Base-by-base conservation (phyloP, 768 basidiomycete genomes). In the Cyclocybe aegerita region DNA sequence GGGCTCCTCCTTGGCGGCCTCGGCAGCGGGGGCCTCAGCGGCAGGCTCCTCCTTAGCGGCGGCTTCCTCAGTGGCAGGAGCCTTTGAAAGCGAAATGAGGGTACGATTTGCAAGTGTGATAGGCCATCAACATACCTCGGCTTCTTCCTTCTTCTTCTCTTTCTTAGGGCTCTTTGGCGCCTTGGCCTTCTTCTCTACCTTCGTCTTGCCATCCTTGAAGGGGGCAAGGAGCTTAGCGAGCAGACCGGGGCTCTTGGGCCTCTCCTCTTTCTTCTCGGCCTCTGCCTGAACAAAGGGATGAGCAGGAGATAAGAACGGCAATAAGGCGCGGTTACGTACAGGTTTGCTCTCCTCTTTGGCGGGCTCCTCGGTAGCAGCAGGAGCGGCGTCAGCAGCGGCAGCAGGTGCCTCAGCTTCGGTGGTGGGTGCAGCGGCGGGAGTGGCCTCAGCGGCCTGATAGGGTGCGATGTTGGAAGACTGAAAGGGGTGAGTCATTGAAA, bases 101-200 rank as follows among this genome's bases (percentile, higher is more conserved):
- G 39, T 12, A 14, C 35, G 34, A 45, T 9, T 53, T 40, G 7
- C 39, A 17, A 33, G 47, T 14, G 34, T 12, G 43, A 7, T 23
- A 48, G 36, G 39, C 41, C 49, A 39, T 38, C 39, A n/a, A 63
- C 70, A 48, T 51, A 81, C 83, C 73, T 82, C 82, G 9, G 68
- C 65, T 63, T 85, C 84, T 59, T 86, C 83, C 74, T 88, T 86
- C 78, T 88, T 88, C 76, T 88, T 88, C 66, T 85, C 82, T 72
- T 87, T 88, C 79, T 88, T 89, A 33, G 85, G 83, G 68, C 82
- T 86, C 82, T 81, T 90, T 64, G 85, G 79, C 37, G 73, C 73
- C 74, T 84, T 84, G 44, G 64, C 68, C 70, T 84, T 82, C 77
- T 85, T 89, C 54, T 60, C 59, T n/a, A 41, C 37, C 43, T 54